Conservation (phyloP, 306 rosid genomes). For the Cucumis cinereus region DNA sequence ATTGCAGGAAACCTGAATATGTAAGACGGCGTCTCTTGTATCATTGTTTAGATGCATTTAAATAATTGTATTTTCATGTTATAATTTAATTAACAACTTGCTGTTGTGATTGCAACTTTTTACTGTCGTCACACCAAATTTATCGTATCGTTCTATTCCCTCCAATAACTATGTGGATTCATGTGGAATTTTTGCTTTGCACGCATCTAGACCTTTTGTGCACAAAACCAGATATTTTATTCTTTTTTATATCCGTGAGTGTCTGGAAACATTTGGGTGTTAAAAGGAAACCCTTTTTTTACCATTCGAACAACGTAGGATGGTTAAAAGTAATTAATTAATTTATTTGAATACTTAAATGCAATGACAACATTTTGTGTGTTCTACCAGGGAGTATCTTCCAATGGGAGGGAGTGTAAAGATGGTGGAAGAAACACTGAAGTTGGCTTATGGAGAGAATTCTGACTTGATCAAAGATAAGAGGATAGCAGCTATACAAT, state of each 20-base stretch:
- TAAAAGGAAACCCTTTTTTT: too few relatives aligned
- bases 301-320: too few relatives aligned
- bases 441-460: constrained; percentile 85
- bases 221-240: neutral
- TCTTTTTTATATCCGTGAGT: too few relatives aligned
- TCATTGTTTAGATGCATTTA: neutral
- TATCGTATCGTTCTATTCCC: constrained; percentile 8
- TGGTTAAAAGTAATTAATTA: neutral
- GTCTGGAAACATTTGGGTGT: too few relatives aligned
- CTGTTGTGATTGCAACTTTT: constrained; percentile 9
- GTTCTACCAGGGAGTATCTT: constrained; percentile 74
- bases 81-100: neutral
- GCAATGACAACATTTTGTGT: neutral
- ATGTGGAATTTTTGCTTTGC: neutral
- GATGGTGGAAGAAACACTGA: constrained; percentile 81
- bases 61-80: neutral
- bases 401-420: constrained; percentile 84
- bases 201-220: neutral
- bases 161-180: neutral
- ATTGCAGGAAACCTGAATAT: constrained; percentile 65
- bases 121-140: constrained; percentile 12
- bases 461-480: constrained; percentile 73
- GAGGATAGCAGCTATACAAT: constrained; percentile 85
- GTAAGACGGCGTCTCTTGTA: constrained; percentile 19
- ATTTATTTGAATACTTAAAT: neutral